Conservation (phyloP, 2,329 filamentous ascomycete species). For the Nemania sp. region DNA sequence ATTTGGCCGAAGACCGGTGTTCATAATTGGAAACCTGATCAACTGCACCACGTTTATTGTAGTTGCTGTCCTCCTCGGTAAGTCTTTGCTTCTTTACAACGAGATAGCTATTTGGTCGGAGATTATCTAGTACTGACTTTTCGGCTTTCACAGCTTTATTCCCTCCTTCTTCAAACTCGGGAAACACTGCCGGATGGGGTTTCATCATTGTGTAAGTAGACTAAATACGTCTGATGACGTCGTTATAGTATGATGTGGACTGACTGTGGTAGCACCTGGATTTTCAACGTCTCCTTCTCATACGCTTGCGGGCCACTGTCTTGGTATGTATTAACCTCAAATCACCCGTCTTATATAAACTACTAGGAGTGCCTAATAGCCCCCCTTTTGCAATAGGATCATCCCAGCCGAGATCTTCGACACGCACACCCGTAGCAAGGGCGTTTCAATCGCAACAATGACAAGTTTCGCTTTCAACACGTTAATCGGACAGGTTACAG, state of each 20-base stretch:
- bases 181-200: constrained; percentile 72
- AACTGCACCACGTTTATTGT: constrained; percentile 81
- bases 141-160: constrained; percentile 59
- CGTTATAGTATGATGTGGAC: not conserved
- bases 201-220: constrained; percentile 72
- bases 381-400: constrained; percentile 55
- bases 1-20: constrained; percentile 76
- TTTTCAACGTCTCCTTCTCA: constrained; percentile 83
- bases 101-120: not conserved
- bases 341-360: not conserved
- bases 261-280: constrained; percentile 69
- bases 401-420: constrained; percentile 81
- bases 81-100: constrained; percentile 6
- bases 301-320: constrained; percentile 76
- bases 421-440: constrained; percentile 79
- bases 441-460: constrained; percentile 81
- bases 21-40: constrained; percentile 78
- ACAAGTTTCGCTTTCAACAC: constrained; percentile 79
- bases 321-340: constrained; percentile 41
- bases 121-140: constrained; percentile 1
- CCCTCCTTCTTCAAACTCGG: constrained; percentile 66
- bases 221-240: not conserved
- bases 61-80: constrained; percentile 63
- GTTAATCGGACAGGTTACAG: constrained; percentile 56
- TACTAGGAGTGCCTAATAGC: not conserved